Base-by-base conservation (phyloP, 345 rosid genomes). In the Salix udensis region DNA sequence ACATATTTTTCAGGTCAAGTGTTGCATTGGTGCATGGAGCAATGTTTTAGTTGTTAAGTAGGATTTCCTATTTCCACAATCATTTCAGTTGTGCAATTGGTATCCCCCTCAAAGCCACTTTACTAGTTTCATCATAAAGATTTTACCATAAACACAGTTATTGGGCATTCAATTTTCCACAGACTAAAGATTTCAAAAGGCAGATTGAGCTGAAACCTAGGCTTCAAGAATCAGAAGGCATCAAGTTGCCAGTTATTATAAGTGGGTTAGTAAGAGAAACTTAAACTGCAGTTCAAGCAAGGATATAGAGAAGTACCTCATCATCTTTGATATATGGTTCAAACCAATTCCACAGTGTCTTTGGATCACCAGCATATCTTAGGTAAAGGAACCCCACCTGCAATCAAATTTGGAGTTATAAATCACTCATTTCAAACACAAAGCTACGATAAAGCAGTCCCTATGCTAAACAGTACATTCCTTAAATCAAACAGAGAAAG, bases 361-460 rank as follows among this genome's bases (percentile, higher is more conserved):
- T 96, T 53, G 99, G 85, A 83, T 96, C 99, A 68, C 82, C 99
- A 75, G 94, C 94, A 83, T 93, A 96, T 83, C 99, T 96, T 77
- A 96, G 82, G 79, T 96, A 96, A 44, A 96, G 90, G 79, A 96
- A 96, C 81, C 99, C 99, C 85, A 96, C 72, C 99, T 96, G 89
- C 88, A 85, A 83, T n/a, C 34, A 58, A 76, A 74, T 66, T 39
- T 53, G 50, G 34, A 64, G 66, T 48, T 36, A 65, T 85, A 52
- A 80, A 72, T 23, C 53, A 16, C 48, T 60, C 24, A 69, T 68
- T 52, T 46, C 52, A 65, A 52, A 21, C 68, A 66, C 37, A 39
- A 58, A 26, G 55, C 65, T 9, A 40, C 50, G 23, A 48, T 11
- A n/a, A 24, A 9, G 18, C 2, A 14, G 31, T 23, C 42, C 74